These are phyloP conservation scores for Trichoderma koningii DNA, from an alignment of 2,329 filamentous ascomycete genomes.

Conservation along the genomic window DNA sequence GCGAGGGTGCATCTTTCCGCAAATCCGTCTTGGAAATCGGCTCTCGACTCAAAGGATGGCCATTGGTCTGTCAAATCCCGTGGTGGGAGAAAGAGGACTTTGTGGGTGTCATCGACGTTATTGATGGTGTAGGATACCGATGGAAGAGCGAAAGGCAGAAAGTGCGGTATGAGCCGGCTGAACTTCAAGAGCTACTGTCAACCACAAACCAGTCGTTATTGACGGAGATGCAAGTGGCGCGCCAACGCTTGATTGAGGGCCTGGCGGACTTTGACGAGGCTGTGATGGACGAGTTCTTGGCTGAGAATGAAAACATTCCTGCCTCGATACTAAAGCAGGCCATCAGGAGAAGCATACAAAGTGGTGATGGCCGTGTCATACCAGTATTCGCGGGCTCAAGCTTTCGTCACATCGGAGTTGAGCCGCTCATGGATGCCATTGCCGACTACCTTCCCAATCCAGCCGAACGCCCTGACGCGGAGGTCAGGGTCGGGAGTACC, in stretches of 20 bases:
- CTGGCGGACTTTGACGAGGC: constrained; percentile 86
- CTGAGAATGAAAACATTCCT: constrained; percentile 73
- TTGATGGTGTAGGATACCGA: constrained; percentile 72
- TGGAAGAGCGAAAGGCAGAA: constrained; percentile 59
- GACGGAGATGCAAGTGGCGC: constrained; percentile 72
- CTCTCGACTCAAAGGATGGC: constrained; percentile 76
- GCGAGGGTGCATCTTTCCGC: constrained; percentile 77
- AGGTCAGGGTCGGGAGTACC: constrained; percentile 69
- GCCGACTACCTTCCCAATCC: constrained; percentile 86
- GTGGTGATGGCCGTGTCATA: constrained; percentile 70
- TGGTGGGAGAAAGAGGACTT: constrained; percentile 87
- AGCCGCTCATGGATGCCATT: constrained; percentile 85
- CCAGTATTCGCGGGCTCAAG: constrained; percentile 91
- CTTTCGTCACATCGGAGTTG: constrained; percentile 90
- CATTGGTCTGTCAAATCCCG: constrained; percentile 89
- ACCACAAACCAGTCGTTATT: constrained; percentile 54
- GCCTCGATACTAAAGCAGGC: constrained; percentile 68
- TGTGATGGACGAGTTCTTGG: constrained; percentile 82
- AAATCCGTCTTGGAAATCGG: constrained; percentile 85
- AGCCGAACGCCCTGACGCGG: constrained; percentile 73
- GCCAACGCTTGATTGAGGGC: constrained; percentile 76
- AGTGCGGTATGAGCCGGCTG: constrained; percentile 39
- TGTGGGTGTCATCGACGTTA: constrained; percentile 80
- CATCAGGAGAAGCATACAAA: constrained; percentile 70
- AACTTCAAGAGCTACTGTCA: constrained; percentile 46